Conservation (phyloP, 75 land plant genomes). For the Cunninghamia lanceolata region DNA sequence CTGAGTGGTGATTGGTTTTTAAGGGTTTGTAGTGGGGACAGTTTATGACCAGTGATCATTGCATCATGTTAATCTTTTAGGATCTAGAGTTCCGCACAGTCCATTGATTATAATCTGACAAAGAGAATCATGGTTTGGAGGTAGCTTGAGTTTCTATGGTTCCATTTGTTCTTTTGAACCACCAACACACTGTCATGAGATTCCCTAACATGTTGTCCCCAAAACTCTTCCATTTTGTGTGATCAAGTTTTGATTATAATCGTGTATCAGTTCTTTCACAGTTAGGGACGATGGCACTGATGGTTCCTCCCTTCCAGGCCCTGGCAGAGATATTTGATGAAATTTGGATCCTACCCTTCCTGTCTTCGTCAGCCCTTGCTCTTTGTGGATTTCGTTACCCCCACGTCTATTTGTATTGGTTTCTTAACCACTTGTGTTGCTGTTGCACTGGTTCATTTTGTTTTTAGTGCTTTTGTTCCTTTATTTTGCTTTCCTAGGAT, state of each 20-base stretch:
- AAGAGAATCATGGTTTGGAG: background rate
- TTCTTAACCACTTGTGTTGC: too few relatives aligned
- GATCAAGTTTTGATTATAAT: background rate
- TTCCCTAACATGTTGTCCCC: background rate
- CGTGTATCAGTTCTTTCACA: too few relatives aligned
- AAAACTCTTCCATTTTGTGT: background rate
- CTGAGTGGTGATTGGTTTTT: background rate
- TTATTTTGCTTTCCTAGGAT: too few relatives aligned
- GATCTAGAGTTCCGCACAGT: background rate
- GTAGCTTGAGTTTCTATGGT: background rate
- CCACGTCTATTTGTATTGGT: too few relatives aligned
- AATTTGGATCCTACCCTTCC: background rate
- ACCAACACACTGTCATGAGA: background rate
- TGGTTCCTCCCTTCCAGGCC: too few relatives aligned
- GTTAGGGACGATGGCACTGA: too few relatives aligned
- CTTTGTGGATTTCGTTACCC: background rate
- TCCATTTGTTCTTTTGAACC: background rate
- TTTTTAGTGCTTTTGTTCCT: too few relatives aligned
- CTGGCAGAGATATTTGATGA: too few relatives aligned
- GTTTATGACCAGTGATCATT: background rate
- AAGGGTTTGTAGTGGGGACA: background rate
- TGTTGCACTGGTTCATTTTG: too few relatives aligned
- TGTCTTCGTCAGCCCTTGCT: background rate
- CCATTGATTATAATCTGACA: background rate
- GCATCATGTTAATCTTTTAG: background rate